Base-by-base conservation (phyloP, 2,329 filamentous ascomycete genomes). In the Exophiala lecanii-corni region DNA sequence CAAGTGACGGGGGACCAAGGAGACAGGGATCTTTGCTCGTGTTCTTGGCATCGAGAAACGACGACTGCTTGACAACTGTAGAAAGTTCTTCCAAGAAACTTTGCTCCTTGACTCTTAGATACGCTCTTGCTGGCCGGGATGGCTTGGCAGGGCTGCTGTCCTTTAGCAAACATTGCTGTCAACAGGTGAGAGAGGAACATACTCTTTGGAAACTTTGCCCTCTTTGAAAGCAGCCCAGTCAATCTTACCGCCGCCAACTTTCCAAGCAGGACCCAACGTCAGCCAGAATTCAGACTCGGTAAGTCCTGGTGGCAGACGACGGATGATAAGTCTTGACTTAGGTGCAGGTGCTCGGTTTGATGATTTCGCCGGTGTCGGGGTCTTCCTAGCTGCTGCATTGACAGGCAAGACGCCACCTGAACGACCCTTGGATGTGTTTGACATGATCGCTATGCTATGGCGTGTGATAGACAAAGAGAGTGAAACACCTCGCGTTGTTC, bases 131-230 rank as follows among this genome's bases (percentile, higher is more conserved):
- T 4, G 89, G 89, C 38, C 76, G 76, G 1, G 91, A 94, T 19
- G 85, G 81, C 63, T 96, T 95, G 25, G 89, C 84, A n/a, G 83
- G 79, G 55, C 85, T 91, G 31, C 17, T 47, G 19, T 5, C 39
- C 26, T 47, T 59, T 36, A 57, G 48, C 43, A 21, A 21, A n/a
- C 25, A n/a, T 18, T 47, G n/a, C 23, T 26, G 23, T 5, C 40
- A 39, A 25, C 40, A 12, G 16, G 25, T 32, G 39, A 23, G 15
- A 25, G 7, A 7, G 17, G 31, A 35, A 67, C 80, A 55, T 70
- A 94, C 89, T 95, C 86, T 60, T 81, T 84, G 2, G 89, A 89
- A 33, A 91, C 73, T 61, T 95, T 94, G 54, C 83, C 83, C 42
- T 74, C 67, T 45, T 76, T 76, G 62, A 79, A 98, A 36, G 76